Conservation (phyloP, 306 rosid genomes). For the Begonia fuchsioides region DNA sequence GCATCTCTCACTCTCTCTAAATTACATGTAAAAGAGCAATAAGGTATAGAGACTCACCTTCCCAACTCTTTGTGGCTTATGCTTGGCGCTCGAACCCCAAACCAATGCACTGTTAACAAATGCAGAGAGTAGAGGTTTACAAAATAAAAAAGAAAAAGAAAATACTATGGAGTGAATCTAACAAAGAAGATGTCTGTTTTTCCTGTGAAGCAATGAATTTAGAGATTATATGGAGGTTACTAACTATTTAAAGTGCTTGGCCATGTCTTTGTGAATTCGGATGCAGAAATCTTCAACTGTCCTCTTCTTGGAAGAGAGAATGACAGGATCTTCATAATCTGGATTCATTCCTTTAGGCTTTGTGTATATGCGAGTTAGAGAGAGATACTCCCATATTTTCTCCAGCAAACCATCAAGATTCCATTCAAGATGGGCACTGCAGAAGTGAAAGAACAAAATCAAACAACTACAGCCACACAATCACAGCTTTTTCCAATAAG, state of each 20-base stretch:
- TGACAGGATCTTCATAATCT: conserved; percentile 96
- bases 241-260: conserved; percentile 88
- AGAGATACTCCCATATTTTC: conserved; percentile 84
- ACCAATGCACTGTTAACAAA: conserved; percentile 69
- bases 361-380: conserved; percentile 83
- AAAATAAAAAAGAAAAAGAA: too few relatives aligned
- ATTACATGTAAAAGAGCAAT: neutral
- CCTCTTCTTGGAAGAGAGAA: conserved; percentile 72
- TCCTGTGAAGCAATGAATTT: too few relatives aligned
- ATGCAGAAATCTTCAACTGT: conserved; percentile 88
- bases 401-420: conserved; percentile 96
- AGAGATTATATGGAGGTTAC: conserved; percentile 7
- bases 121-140: conserved; percentile 7
- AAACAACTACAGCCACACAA: conserved; percentile 2
- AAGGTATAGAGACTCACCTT: conserved; percentile 33
- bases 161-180: too few relatives aligned
- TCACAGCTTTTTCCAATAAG: too few relatives aligned
- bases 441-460: conserved; percentile 18
- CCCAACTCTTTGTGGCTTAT: conserved; percentile 98
- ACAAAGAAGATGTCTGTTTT: too few relatives aligned
- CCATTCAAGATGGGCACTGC: conserved; percentile 97
- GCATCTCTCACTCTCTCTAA: conserved; percentile 5
- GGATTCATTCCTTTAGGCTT: conserved; percentile 99
- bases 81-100: conserved; percentile 94
- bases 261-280: conserved; percentile 91